Conservation (phyloP, 2,329 filamentous ascomycete genomes). For the Leptodontidium sp. region DNA sequence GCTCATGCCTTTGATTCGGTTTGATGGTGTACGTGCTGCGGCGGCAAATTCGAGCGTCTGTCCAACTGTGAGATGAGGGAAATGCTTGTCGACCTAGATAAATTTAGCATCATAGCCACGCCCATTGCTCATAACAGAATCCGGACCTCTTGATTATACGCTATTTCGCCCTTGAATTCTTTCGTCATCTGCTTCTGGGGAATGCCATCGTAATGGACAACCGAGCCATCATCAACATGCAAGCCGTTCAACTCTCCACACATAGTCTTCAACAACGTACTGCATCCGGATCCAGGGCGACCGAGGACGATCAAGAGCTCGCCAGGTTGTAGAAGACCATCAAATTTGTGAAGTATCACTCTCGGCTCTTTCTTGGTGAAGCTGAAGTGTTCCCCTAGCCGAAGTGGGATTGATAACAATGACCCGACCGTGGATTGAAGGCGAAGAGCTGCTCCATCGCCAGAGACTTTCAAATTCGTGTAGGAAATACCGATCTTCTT, state of each 20-base stretch:
- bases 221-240: conserved; percentile 58
- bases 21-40: conserved; percentile 70
- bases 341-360: conserved; percentile 70
- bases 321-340: conserved; percentile 68
- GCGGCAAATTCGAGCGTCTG: conserved; percentile 79
- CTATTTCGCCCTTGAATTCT: conserved; percentile 69
- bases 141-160: conserved; percentile 74
- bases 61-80: conserved; percentile 78
- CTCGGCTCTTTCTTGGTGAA: conserved; percentile 50
- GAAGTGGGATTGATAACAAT: conserved; percentile 63
- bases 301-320: conserved; percentile 76
- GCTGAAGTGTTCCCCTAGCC: conserved; percentile 62
- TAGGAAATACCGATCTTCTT: conserved; percentile 61
- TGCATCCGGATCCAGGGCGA: conserved; percentile 70
- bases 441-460: conserved; percentile 71
- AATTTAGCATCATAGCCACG: background rate
- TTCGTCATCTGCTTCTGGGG: conserved; percentile 59
- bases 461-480: conserved; percentile 71
- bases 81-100: conserved; percentile 68
- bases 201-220: conserved; percentile 67
- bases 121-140: background rate
- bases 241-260: conserved; percentile 67
- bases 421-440: conserved; percentile 73
- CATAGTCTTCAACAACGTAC: conserved; percentile 68
- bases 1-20: conserved; percentile 64